Conservation (phyloP, 768 basidiomycete genomes). For the Lentinula detonsa region DNA sequence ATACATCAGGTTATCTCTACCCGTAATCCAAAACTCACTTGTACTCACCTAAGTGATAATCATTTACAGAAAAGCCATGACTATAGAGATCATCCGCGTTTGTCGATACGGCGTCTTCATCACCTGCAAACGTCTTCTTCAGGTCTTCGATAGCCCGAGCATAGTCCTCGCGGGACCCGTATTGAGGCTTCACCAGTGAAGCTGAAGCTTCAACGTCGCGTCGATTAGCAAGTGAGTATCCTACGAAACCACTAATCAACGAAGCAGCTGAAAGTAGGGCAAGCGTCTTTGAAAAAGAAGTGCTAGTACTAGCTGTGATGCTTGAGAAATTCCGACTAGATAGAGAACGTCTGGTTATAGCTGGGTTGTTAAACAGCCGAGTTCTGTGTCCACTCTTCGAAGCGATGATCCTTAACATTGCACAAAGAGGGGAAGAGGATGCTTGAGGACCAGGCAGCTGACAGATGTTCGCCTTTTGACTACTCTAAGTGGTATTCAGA, state of each 20-base stretch:
- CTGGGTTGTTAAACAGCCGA: background rate
- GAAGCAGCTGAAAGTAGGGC: background rate
- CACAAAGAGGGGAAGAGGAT: background rate
- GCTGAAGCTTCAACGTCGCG: no score
- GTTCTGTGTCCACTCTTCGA: background rate
- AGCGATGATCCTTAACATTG: background rate
- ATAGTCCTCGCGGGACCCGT: conserved; percentile 43
- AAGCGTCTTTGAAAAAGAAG: background rate
- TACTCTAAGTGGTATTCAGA: background rate
- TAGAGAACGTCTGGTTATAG: background rate
- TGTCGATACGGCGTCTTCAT: conserved; percentile 39
- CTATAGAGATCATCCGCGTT: conserved; percentile 44
- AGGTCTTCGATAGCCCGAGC: conserved; percentile 51
- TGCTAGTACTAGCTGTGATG: background rate
- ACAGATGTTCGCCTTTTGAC: background rate
- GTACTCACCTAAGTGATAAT: conserved; percentile 55
- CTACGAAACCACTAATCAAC: background rate
- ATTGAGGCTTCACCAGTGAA: conserved; percentile 12
- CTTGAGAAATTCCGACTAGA: background rate
- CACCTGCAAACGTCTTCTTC: conserved; percentile 34
- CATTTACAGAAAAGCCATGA: conserved; percentile 65
- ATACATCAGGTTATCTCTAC: background rate
- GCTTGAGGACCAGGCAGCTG: background rate
- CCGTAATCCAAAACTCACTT: conserved; percentile 22
- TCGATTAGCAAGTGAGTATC: background rate